Conservation (phyloP, 2,329 filamentous ascomycete species). For the Fusarium chuoi region DNA sequence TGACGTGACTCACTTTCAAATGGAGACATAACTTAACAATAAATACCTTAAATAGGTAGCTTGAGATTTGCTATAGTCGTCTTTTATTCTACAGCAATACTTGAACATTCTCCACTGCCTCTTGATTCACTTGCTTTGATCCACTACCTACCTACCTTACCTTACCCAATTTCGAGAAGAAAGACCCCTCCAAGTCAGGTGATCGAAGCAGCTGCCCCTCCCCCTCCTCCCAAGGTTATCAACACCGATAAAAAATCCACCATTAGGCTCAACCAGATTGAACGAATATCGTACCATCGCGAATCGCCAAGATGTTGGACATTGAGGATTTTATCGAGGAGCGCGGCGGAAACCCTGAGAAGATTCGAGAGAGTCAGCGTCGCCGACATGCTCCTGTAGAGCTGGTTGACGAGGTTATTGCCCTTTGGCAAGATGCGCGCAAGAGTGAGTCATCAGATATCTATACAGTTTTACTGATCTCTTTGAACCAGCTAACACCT, state of each 20-base stretch:
- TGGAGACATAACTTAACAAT: too few species aligned
- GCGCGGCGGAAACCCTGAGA: slow-evolving; percentile 89
- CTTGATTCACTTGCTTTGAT: background rate
- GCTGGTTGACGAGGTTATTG: slow-evolving; percentile 90
- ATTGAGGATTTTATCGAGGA: slow-evolving; percentile 83
- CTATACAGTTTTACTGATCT: background rate
- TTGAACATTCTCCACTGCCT: background rate
- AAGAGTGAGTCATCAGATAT: slow-evolving; percentile 59
- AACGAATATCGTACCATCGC: slow-evolving; percentile 30
- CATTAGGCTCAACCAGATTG: slow-evolving; percentile 20
- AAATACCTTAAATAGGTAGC: background rate
- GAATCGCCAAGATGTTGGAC: slow-evolving; percentile 71
- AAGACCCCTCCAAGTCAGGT: slow-evolving; percentile 41
- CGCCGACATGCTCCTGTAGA: slow-evolving; percentile 83
- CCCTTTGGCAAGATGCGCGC: slow-evolving; percentile 85
- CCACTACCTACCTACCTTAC: background rate
- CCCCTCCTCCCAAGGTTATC: slow-evolving; percentile 43
- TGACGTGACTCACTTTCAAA: background rate
- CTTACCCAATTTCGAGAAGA: background rate
- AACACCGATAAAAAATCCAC: slow-evolving; percentile 40
- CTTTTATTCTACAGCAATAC: background rate
- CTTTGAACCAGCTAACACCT: slow-evolving; percentile 15
- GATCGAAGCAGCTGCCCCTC: slow-evolving; percentile 39
- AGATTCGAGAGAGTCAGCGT: slow-evolving; percentile 91
- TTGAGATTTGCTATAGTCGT: background rate